These are phyloP conservation scores for Zymoseptoria ardabiliae DNA, from an alignment of 2,329 filamentous ascomycete genomes.

Conservation along the genomic window DNA sequence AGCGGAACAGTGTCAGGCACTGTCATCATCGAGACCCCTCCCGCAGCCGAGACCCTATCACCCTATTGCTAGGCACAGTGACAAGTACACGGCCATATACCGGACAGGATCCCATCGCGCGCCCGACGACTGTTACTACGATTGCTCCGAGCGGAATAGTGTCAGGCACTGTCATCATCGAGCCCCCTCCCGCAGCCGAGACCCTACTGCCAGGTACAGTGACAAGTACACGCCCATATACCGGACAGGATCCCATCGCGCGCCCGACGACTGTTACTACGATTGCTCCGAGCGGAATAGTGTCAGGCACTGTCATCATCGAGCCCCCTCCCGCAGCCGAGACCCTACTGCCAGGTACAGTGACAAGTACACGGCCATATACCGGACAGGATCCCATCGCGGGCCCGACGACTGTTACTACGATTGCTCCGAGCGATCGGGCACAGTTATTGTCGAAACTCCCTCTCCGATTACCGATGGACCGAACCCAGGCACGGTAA, in stretches of 20 bases:
- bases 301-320: not conserved
- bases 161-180: not conserved
- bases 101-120: not conserved
- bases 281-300: no score
- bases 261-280: not conserved
- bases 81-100: constrained; percentile 2
- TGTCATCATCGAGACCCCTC: not conserved
- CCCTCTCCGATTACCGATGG: no score
- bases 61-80: not conserved
- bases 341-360: no score
- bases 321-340: not conserved
- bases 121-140: not conserved
- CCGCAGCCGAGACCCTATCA: no score
- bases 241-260: not conserved
- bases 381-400: not conserved
- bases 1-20: no score
- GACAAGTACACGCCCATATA: not conserved
- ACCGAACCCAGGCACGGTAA: no score
- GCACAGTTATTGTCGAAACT: not conserved
- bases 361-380: constrained; percentile 1
- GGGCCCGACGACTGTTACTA: not conserved
- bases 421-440: not conserved
- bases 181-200: no score
- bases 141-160: not conserved
- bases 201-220: not conserved